Evolutionary conservation across 768 basidiomycete genomes (phyloP).

Genomic region (Stropharia rugosoannulata): DNA sequence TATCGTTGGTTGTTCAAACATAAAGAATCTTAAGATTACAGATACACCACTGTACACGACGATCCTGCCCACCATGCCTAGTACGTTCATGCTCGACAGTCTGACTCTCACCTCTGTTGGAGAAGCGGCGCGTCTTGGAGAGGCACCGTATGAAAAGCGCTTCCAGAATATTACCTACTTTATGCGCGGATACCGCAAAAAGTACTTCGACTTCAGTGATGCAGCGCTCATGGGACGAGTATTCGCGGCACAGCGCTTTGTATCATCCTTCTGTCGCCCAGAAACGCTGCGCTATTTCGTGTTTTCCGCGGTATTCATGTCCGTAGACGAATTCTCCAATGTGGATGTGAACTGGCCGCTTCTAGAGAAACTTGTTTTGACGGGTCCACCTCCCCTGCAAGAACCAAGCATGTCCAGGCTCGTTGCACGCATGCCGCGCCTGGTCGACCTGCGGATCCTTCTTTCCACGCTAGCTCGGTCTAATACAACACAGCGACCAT

Average conservation of each 20-base stretch:
- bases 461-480: background rate
- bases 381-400: slow-evolving; percentile 33
- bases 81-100: slow-evolving; percentile 29
- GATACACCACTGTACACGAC: slow-evolving; percentile 39
- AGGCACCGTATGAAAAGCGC: slow-evolving; percentile 36
- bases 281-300: slow-evolving; percentile 33
- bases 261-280: slow-evolving; percentile 8
- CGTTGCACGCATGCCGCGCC: slow-evolving; percentile 32
- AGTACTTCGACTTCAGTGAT: slow-evolving; percentile 33
- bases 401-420: slow-evolving; percentile 29
- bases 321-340: slow-evolving; percentile 24
- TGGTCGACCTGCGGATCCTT: slow-evolving; percentile 29
- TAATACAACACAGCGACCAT: background rate
- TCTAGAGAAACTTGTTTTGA: slow-evolving; percentile 36
- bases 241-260: slow-evolving; percentile 1
- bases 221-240: background rate
- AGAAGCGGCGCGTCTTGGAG: slow-evolving; percentile 39
- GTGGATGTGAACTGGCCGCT: slow-evolving; percentile 31
- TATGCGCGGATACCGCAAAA: slow-evolving; percentile 36
- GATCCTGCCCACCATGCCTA: slow-evolving; percentile 29
- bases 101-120: slow-evolving; percentile 37
- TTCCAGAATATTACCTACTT: slow-evolving; percentile 35
- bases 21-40: slow-evolving; percentile 34
- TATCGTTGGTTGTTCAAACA: slow-evolving; percentile 31
- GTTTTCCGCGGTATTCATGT: slow-evolving; percentile 30